phyloP scores from a whole-genome alignment of 345 rosid genomes.

The Tarenaya hassleriana region DNA sequence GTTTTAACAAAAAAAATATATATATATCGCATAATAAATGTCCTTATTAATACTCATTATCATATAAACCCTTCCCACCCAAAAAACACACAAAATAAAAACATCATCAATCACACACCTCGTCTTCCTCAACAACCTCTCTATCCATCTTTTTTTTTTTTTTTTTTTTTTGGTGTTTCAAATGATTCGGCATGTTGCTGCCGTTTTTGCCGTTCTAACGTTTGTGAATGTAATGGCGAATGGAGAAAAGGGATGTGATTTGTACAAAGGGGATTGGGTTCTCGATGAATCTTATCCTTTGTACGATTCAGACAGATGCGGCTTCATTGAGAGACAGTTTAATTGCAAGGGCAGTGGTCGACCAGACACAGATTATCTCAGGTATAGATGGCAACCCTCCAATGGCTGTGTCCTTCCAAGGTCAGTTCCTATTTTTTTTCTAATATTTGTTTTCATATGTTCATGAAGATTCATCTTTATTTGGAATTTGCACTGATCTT shows the following conservation, averaged over 20 bases:
- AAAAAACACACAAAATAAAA: too few species aligned
- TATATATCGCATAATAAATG: too few species aligned
- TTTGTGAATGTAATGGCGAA: neutral
- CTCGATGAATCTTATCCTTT: constrained; percentile 47
- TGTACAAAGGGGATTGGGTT: constrained; percentile 59
- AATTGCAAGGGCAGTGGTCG: constrained; percentile 52
- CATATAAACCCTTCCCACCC: too few species aligned
- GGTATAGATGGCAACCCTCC: constrained; percentile 58
- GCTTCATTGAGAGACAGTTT: constrained; percentile 46
- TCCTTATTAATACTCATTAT: too few species aligned
- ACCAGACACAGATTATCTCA: constrained; percentile 51
- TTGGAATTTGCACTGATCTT: neutral
- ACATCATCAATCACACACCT: too few species aligned
- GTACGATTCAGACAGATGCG: constrained; percentile 38
- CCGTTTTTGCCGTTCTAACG: too few species aligned
- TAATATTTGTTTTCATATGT: neutral
- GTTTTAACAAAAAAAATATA: too few species aligned
- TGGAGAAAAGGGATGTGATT: constrained; percentile 11
- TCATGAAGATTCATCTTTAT: neutral
- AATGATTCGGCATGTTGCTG: too few species aligned
- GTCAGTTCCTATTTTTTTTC: constrained; percentile 24
- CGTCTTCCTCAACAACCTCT: too few species aligned
- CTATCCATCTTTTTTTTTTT: too few species aligned
- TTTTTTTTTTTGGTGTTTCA: too few species aligned
- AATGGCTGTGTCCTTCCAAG: constrained; percentile 47